These are phyloP conservation scores for Polyrhizophydium stewartii DNA, from an alignment of 371 early-diverging fungal genomes.

Conservation along the genomic window DNA sequence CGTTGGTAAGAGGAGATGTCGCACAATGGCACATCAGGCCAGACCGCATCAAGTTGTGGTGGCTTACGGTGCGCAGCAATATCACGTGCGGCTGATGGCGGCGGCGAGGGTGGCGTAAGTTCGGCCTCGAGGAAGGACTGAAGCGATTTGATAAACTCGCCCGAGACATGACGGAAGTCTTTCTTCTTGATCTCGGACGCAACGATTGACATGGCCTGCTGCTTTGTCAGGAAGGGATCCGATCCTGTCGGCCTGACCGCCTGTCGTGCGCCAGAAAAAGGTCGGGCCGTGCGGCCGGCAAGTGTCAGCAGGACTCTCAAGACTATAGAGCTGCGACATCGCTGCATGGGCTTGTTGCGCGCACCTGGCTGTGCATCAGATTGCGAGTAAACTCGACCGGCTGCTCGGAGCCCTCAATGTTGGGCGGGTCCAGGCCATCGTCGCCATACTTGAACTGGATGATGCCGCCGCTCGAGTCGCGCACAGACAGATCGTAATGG, in stretches of 20 bases:
- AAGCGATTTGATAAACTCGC: background rate
- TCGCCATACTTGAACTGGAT: constrained; percentile 98
- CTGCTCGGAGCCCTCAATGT: constrained; percentile 86
- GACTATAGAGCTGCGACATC: background rate
- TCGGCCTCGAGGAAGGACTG: background rate
- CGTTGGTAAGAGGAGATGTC: no score
- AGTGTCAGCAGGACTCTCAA: no score
- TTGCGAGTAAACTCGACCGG: constrained; percentile 90
- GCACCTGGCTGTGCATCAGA: constrained; percentile 54
- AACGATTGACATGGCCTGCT: background rate
- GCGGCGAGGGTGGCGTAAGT: no score
- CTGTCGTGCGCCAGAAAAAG: background rate
- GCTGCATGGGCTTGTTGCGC: background rate
- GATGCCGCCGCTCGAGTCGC: constrained; percentile 89
- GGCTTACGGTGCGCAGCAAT: no score
- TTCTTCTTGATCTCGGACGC: background rate
- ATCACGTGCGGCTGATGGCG: no score
- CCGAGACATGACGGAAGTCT: background rate
- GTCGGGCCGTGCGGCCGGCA: background rate
- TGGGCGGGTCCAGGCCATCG: constrained; percentile 96
- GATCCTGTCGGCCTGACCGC: background rate
- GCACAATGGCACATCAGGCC: no score
- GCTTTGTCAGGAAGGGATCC: background rate
- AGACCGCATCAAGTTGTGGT: no score
- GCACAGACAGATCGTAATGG: constrained; percentile 95